Evolutionary conservation across 2,329 filamentous ascomycete species (phyloP).

Genomic region (Zelopaecilomyces penicillatus): DNA sequence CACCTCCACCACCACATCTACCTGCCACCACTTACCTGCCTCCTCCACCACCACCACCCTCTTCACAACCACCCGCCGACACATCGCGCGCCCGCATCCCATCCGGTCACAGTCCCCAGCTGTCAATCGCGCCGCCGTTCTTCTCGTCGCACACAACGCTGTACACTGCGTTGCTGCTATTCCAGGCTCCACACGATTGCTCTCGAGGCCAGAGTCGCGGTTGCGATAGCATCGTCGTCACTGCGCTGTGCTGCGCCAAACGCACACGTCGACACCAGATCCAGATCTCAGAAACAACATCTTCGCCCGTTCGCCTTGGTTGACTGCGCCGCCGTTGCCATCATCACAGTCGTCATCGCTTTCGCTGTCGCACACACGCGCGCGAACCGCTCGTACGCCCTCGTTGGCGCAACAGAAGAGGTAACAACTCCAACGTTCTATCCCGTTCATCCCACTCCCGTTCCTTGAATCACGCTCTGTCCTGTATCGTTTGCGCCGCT

Average conservation of each 20-base stretch:
- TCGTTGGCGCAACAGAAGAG: slow-evolving; percentile 2
- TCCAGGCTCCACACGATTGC: neutral
- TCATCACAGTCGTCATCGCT: slow-evolving; percentile 4
- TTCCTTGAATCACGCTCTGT: too few relatives aligned
- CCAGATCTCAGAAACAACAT: neutral
- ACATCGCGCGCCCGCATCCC: slow-evolving; percentile 11
- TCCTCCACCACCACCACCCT: slow-evolving; percentile 11
- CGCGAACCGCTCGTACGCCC: slow-evolving; percentile 6
- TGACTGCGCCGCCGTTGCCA: slow-evolving; percentile 3
- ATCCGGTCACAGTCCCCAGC: slow-evolving; percentile 13
- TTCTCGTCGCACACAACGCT: slow-evolving; percentile 1
- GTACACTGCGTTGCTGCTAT: slow-evolving; percentile 3
- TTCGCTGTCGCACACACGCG: slow-evolving; percentile 9
- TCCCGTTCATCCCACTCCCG: neutral
- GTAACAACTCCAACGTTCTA: slow-evolving; percentile 3
- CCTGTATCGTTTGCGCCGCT: too few relatives aligned
- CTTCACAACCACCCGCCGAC: slow-evolving; percentile 9
- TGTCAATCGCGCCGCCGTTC: slow-evolving; percentile 3
- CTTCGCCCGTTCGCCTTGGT: slow-evolving; percentile 7
- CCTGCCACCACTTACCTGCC: too few relatives aligned
- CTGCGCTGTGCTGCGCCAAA: slow-evolving; percentile 4
- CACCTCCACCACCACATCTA: slow-evolving; percentile 11
- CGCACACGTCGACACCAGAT: slow-evolving; percentile 5
- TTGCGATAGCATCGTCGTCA: slow-evolving; percentile 5
- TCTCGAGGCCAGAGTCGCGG: slow-evolving; percentile 6